Base-by-base conservation (phyloP, 768 basidiomycete genomes). In the Suillus brevipes region DNA sequence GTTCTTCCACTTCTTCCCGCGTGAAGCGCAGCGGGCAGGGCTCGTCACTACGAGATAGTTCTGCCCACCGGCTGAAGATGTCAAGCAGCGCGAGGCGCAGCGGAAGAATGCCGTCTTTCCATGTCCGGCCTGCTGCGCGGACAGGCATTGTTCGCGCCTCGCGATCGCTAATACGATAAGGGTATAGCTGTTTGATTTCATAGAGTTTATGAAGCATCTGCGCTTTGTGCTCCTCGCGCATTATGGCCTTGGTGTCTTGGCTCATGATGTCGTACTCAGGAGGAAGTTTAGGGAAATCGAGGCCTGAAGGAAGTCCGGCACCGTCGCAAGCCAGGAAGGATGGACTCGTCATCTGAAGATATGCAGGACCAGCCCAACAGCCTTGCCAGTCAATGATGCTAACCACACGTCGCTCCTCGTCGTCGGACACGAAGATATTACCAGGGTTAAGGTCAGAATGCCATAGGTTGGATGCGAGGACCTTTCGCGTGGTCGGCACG, bases 371-470 rank as follows among this genome's bases (percentile, higher is more conserved):
- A 10, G 65, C 65, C 65, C 65, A 66, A 58, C 63, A 66, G 5
- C 69, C 68, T 62, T 77, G 76, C 75, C 76, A 77, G 62, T 74
- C 75, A 38, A 75, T 73, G 63, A 77, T 68, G 38, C 68, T 66
- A 20, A 68, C 70, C 28, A 74, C 62, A 31, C 64, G 65, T 42
- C 64, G 63, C 31, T 68, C 67, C 1, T 64, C 63, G 36, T 66
- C 65, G 25, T 66, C 58, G 8, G 65, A 66, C 25, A 75, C 71
- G 34, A 74, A 69, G 53, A 77, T 40, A 62, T 78, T 77, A 10
- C 66, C 64, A 37, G 61, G 64, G 45, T 64, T 72, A n/a, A 77
- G 45, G 59, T 76, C 74, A 13, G 71, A 71, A 67, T 78, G 77
- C 72, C 75, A 74, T 23, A 78, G 47, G 60, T 68, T 73, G 40